These are phyloP conservation scores for Krasilnikovozyma curviuscula DNA, from an alignment of 768 basidiomycete genomes.

Conservation along the genomic window DNA sequence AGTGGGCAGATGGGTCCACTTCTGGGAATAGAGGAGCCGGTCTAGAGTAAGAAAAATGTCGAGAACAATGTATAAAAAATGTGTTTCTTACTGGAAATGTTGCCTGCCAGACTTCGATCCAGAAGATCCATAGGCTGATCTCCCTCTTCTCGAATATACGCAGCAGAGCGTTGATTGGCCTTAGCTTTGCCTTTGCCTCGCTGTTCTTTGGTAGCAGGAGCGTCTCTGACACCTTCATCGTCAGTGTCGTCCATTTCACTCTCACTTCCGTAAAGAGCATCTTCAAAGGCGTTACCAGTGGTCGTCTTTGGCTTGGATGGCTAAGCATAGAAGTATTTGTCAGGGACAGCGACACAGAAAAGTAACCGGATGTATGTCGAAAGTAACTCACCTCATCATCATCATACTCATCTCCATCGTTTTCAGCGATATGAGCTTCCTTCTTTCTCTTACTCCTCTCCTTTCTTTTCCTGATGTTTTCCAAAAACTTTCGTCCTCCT, in stretches of 20 bases:
- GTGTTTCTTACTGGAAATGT: constrained; percentile 23
- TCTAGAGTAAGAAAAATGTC: not conserved
- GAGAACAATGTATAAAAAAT: not conserved
- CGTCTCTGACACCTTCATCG: constrained; percentile 21
- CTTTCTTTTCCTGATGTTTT: constrained; percentile 90
- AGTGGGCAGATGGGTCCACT: constrained; percentile 18
- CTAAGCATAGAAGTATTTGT: not conserved
- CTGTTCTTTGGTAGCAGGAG: too few relatives aligned
- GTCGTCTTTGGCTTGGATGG: constrained; percentile 32
- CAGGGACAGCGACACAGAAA: not conserved
- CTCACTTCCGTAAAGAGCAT: constrained; percentile 90
- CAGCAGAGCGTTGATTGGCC: constrained; percentile 31
- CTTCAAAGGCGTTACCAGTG: constrained; percentile 81
- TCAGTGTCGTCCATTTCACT: constrained; percentile 53
- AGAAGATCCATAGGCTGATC: constrained; percentile 92
- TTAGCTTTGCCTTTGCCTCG: constrained; percentile 17
- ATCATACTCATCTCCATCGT: constrained; percentile 36
- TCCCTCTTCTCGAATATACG: constrained; percentile 62
- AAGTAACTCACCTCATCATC: constrained; percentile 31
- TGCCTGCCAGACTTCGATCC: constrained; percentile 37
- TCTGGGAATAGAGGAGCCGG: constrained; percentile 4
- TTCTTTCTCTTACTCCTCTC: constrained; percentile 81
- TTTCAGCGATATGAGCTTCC: constrained; percentile 30
- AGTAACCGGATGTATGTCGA: not conserved
- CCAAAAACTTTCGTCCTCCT: constrained; percentile 54